phyloP scores from a whole-genome alignment of 371 early-diverging fungal genomes.

The Mucor piriformis region DNA sequence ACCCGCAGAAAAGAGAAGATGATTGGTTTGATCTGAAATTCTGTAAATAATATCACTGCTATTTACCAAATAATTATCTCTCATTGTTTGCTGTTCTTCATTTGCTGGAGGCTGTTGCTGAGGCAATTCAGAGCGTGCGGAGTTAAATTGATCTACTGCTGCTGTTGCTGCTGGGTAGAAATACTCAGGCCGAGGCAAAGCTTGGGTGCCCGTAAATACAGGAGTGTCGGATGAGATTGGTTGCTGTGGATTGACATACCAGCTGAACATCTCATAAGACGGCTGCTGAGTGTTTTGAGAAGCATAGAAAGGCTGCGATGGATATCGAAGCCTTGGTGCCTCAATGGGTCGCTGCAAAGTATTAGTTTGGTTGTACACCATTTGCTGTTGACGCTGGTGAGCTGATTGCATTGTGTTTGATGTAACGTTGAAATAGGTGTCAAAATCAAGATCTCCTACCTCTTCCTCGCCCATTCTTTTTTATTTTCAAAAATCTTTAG shows the following conservation, averaged over 20 bases:
- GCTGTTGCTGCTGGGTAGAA: neutral
- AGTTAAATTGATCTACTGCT: neutral
- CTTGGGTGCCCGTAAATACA: neutral
- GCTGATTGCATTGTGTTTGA: conserved; percentile 4
- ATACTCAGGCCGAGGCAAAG: neutral
- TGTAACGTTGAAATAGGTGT: conserved; percentile 19
- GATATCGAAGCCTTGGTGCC: too few species aligned
- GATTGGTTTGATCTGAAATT: neutral
- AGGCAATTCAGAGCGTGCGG: neutral
- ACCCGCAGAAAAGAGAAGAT: too few species aligned
- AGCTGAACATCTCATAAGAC: neutral
- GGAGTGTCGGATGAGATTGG: neutral
- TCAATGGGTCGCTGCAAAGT: neutral
- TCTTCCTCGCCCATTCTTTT: conserved; percentile 11
- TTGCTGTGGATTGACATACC: neutral
- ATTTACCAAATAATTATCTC: too few species aligned
- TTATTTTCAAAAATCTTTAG: neutral
- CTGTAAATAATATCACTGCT: neutral
- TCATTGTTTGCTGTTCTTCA: too few species aligned
- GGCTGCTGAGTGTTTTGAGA: neutral
- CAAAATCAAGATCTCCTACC: conserved; percentile 22
- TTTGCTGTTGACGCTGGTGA: neutral
- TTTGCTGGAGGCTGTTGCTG: neutral
- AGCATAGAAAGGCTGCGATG: neutral
- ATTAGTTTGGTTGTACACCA: neutral